Percentiles rank a stretch among this genome's conserved stretches.
These are phyloP conservation scores for Arctium minus DNA, from an alignment of 129 eudicot species.

Conservation along the genomic window DNA sequence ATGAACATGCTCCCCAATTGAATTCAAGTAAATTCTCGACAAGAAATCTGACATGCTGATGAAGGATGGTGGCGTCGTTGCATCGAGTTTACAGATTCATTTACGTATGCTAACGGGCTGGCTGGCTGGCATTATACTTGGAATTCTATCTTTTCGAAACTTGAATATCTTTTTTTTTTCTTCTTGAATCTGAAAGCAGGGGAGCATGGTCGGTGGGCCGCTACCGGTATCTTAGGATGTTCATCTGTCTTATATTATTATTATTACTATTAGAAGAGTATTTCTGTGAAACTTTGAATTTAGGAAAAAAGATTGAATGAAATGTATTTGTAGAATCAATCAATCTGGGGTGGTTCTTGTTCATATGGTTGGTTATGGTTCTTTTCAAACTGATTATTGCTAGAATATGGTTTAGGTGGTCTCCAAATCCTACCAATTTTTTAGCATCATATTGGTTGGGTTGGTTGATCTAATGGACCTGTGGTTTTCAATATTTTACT, in stretches of 20 bases:
- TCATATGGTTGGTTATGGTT: neutral
- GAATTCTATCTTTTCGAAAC: neutral
- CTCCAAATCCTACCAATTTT: no score
- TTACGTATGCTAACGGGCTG: neutral
- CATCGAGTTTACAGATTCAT: conserved; percentile 7
- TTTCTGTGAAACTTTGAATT: neutral
- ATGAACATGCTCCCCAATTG: conserved; percentile 57
- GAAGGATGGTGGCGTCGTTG: conserved; percentile 9
- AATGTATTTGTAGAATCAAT: conserved; percentile 8
- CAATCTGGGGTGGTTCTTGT: conserved; percentile 2
- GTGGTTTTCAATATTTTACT: neutral
- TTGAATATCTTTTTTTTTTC: neutral
- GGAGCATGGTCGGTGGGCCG: neutral
- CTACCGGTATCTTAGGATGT: neutral
- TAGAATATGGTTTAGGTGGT: no score
- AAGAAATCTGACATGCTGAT: conserved; percentile 12
- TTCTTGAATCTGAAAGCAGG: conserved; percentile 6
- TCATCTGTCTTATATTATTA: neutral
- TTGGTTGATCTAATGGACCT: neutral
- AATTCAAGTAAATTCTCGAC: conserved; percentile 10
- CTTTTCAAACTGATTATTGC: no score
- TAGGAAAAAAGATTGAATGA: conserved; percentile 11
- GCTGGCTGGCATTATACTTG: conserved; percentile 3
- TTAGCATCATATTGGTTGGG: neutral
- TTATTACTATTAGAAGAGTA: conserved; percentile 6